These are phyloP conservation scores for Solanum peruvianum DNA, from an alignment of 257 asterid species.

Conservation along the genomic window DNA sequence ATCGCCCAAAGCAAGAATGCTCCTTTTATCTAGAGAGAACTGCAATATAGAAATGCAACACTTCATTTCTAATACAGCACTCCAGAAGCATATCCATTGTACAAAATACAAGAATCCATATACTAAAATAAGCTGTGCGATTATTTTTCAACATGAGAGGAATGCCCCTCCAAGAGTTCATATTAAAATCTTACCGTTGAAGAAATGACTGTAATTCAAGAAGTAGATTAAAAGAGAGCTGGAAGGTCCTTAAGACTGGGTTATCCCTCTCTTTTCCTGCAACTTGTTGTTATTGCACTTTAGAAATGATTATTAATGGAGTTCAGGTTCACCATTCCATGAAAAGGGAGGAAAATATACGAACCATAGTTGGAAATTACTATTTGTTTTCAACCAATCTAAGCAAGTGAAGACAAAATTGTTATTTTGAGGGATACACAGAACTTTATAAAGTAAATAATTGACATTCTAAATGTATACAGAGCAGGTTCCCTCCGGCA, in stretches of 20 bases:
- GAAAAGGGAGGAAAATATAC: not conserved
- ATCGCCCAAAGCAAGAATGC: constrained; percentile 92
- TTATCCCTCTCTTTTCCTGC: not conserved
- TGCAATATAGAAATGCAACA: constrained; percentile 16
- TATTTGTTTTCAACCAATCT: not conserved
- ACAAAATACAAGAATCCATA: not conserved
- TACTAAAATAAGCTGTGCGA: not conserved
- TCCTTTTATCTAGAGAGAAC: constrained; percentile 81
- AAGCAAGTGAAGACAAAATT: not conserved
- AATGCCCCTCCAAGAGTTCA: not conserved
- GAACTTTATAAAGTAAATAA: not conserved
- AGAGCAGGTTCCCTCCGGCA: not conserved
- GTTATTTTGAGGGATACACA: not conserved
- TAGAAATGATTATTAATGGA: not conserved
- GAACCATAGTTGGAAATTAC: not conserved
- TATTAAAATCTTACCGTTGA: not conserved
- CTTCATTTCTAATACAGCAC: not conserved
- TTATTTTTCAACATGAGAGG: not conserved
- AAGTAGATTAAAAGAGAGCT: not conserved
- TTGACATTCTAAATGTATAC: not conserved
- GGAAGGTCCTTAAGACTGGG: not conserved
- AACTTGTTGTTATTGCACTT: not conserved
- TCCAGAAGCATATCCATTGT: not conserved
- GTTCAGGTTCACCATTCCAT: not conserved
- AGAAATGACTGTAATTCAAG: not conserved